These are phyloP conservation scores for Monosporozyma aerobia DNA, from an alignment of 805 yeast species.

Conservation along the genomic window DNA sequence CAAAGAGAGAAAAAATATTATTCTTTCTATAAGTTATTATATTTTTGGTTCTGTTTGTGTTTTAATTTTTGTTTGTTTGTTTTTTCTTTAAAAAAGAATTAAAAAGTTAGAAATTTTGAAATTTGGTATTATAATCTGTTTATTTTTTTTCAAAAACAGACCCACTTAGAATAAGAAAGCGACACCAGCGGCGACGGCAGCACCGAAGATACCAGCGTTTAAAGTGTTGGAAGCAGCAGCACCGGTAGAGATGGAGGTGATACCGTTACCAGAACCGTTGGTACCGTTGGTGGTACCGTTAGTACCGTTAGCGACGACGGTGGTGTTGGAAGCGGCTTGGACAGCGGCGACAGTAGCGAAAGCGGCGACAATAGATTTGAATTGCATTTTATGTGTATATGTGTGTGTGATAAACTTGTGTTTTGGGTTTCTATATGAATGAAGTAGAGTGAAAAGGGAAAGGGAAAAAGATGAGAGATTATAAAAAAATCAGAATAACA, in stretches of 20 bases:
- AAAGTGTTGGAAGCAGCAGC: slow-evolving; percentile 47
- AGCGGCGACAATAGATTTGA: slow-evolving; percentile 57
- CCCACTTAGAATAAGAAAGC: slow-evolving; percentile 37
- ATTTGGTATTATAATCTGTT: too few species aligned
- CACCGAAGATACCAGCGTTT: slow-evolving; percentile 73
- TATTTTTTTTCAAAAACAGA: too few species aligned
- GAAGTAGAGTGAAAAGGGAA: neutral
- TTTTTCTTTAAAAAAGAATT: too few species aligned
- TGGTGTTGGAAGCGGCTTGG: slow-evolving; percentile 41
- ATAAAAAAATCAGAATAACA: too few species aligned
- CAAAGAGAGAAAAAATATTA: too few species aligned
- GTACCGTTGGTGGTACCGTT: neutral
- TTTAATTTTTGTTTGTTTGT: too few species aligned
- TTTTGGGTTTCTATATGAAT: neutral
- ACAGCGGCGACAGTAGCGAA: slow-evolving; percentile 64
- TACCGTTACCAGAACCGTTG: neutral
- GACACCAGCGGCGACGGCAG: slow-evolving; percentile 79
- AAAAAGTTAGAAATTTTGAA: too few species aligned
- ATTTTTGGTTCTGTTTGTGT: too few species aligned
- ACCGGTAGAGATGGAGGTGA: slow-evolving; percentile 32
- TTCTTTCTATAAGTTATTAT: too few species aligned
- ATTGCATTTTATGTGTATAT: slow-evolving; percentile 45
- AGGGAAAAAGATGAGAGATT: neutral
- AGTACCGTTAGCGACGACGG: slow-evolving; percentile 22
- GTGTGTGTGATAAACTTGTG: neutral